phyloP scores from a whole-genome alignment of 371 early-diverging fungal species.

The Gilbertella persicaria region DNA sequence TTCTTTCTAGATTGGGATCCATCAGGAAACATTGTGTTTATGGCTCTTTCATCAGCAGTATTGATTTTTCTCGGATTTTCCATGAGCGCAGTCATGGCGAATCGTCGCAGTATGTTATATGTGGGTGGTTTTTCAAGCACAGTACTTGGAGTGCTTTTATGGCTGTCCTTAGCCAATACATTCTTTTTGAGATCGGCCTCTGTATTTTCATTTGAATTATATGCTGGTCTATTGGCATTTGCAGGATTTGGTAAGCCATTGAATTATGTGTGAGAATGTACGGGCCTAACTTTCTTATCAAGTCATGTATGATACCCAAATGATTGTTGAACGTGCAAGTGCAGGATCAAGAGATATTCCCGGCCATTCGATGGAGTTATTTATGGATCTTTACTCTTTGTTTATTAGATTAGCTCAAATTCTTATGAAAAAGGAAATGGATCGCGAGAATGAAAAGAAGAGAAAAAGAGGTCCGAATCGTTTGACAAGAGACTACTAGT shows the following conservation, averaged over 20 bases:
- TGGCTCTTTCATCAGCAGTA: conserved; percentile 43
- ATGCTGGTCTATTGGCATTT: conserved; percentile 58
- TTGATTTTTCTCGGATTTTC: conserved; percentile 56
- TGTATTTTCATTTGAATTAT: conserved; percentile 52
- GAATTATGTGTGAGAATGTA: background rate
- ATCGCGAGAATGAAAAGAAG: conserved; percentile 27
- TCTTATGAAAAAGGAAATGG: conserved; percentile 39
- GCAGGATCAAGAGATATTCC: conserved; percentile 49
- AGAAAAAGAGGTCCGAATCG: conserved; percentile 10
- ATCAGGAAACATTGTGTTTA: conserved; percentile 34
- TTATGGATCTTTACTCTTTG: conserved; percentile 56
- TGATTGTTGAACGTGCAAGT: conserved; percentile 58
- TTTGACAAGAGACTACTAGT: conserved; percentile 12
- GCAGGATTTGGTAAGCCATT: conserved; percentile 47
- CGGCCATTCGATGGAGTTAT: conserved; percentile 52
- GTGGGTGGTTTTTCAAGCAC: conserved; percentile 49
- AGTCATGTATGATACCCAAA: conserved; percentile 60
- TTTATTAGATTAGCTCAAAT: conserved; percentile 55
- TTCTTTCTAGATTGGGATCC: conserved; percentile 37
- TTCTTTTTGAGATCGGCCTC: conserved; percentile 43
- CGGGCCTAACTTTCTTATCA: background rate
- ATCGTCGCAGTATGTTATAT: conserved; percentile 49
- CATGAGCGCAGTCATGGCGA: conserved; percentile 44
- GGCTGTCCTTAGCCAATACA: conserved; percentile 48
- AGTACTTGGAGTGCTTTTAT: conserved; percentile 36